These are phyloP conservation scores for Rutidosis leptorrhynchoides DNA, from an alignment of 129 eudicot species.

Conservation along the genomic window DNA sequence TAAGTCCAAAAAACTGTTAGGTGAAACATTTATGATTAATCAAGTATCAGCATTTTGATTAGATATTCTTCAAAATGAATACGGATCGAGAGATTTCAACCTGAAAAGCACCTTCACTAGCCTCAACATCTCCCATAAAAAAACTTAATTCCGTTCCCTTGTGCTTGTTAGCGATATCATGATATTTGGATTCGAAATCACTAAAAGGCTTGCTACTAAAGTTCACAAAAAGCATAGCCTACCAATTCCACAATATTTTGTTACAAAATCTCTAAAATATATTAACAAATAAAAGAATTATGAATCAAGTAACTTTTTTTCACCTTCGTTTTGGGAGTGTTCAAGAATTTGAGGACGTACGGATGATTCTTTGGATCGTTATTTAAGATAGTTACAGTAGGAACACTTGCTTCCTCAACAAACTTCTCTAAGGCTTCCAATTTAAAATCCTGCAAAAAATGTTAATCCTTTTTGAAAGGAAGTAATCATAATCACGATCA, in stretches of 20 bases:
- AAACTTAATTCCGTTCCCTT: constrained; percentile 74
- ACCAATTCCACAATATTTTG: constrained; percentile 15
- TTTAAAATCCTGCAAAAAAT: constrained; percentile 60
- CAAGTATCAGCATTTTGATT: background rate
- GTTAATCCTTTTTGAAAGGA: background rate
- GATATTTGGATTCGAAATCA: constrained; percentile 63
- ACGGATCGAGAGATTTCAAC: constrained; percentile 28
- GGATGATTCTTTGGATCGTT: constrained; percentile 83
- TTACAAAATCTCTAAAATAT: constrained; percentile 1
- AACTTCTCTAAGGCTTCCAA: constrained; percentile 65
- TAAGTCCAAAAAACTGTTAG: constrained; percentile 71
- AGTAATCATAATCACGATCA: background rate
- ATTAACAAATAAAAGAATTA: background rate
- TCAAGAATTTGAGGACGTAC: constrained; percentile 68
- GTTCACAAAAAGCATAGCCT: constrained; percentile 85
- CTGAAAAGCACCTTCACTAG: constrained; percentile 85
- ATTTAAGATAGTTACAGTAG: constrained; percentile 66
- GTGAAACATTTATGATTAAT: constrained; percentile 13
- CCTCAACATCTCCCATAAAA: constrained; percentile 75
- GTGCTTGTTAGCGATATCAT: constrained; percentile 65
- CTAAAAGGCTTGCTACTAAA: constrained; percentile 57
- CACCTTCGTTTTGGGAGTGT: constrained; percentile 72
- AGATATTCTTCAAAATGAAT: background rate
- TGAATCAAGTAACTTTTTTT: background rate
- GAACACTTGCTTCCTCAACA: constrained; percentile 68